Percentiles rank a stretch among this genome's conserved stretches.
Conservation (phyloP, 2,329 filamentous ascomycete species). For the Aureobasidium sp. region DNA sequence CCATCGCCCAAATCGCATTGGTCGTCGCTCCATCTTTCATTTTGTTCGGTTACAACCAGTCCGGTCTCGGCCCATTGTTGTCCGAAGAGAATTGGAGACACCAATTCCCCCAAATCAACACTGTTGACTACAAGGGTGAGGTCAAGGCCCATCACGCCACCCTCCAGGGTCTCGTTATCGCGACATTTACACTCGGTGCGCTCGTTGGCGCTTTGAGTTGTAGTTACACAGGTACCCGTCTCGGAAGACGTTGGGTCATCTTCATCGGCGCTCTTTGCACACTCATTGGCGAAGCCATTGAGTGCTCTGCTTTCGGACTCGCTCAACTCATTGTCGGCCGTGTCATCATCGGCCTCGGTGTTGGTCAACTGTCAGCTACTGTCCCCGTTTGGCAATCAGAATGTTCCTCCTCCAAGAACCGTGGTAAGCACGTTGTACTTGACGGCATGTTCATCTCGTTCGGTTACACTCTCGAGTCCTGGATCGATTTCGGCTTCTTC, state of each 20-base stretch:
- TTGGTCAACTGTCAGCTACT: conserved; percentile 36
- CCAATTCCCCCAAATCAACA: conserved; percentile 44
- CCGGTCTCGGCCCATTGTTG: conserved; percentile 42
- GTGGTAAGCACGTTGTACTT: conserved; percentile 34
- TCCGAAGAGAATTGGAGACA: conserved; percentile 33
- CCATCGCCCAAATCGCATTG: conserved; percentile 27
- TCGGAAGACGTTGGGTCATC: conserved; percentile 40
- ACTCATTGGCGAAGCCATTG: conserved; percentile 36
- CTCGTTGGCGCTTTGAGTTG: conserved; percentile 40
- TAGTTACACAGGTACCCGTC: conserved; percentile 37
- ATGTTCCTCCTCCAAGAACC: conserved; percentile 31
- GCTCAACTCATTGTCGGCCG: conserved; percentile 40
- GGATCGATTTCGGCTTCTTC: conserved; percentile 40
- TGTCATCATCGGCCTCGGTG: conserved; percentile 37
- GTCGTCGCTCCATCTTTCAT: conserved; percentile 37
- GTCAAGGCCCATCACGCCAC: conserved; percentile 38
- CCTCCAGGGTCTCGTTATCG: conserved; percentile 37
- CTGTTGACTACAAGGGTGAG: conserved; percentile 31
- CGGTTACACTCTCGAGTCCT: conserved; percentile 39
- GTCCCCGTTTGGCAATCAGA: conserved; percentile 42
- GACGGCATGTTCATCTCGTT: conserved; percentile 40
- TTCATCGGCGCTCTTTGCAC: conserved; percentile 34
- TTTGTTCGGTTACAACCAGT: conserved; percentile 46
- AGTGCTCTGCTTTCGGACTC: conserved; percentile 38
- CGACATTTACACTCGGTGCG: conserved; percentile 39